Base-by-base conservation (phyloP, 768 basidiomycete genomes). In the Favolaschia claudopus region DNA sequence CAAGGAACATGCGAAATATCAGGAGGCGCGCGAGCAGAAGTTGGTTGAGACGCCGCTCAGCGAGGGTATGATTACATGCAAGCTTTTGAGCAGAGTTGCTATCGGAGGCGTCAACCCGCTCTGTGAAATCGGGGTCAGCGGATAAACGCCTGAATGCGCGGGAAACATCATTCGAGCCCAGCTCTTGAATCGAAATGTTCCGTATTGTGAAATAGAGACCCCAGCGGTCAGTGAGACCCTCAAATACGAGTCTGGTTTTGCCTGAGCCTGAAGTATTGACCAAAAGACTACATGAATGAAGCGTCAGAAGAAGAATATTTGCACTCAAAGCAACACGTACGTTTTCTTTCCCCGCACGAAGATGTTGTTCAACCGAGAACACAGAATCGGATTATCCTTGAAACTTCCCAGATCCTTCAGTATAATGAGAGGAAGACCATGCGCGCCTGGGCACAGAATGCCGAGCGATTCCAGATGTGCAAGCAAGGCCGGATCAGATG, bases 341-440 rank as follows among this genome's bases (percentile, higher is more conserved):
- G 78, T 79, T 58, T 79, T 78, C 42, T 74, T 79, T 32, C 78
- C 75, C 17, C 77, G 70, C 73, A 78, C 76, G 58, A 82, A 82
- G 14, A 82, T 75, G 43, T 79, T 78, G 12, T 70, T 62, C 6
- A 81, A 61, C 17, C 79, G 71, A 29, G 55, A 58, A n/a, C 71
- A 58, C 14, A 80, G 68, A 17, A 65, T 32, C 12, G 60, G 54
- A 27, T 79, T 75, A 5, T 62, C 52, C 17, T 60, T 62, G 55
- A 79, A 81, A n/a, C 70, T 73, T 19, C 78, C 79, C 7, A 79
- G 62, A 49, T 78, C 71, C 46, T 82, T 78, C 1, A 82, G 70
- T 6, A 82, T 66, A 2, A 81, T 71, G 49, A 74, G 78, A 0
- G 79, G 79, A 51, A 73, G 78, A 14, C 75, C 77, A 5, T 24